Conservation (phyloP, 352 stramenopile species). For the Globisporangium orthogonon region DNA sequence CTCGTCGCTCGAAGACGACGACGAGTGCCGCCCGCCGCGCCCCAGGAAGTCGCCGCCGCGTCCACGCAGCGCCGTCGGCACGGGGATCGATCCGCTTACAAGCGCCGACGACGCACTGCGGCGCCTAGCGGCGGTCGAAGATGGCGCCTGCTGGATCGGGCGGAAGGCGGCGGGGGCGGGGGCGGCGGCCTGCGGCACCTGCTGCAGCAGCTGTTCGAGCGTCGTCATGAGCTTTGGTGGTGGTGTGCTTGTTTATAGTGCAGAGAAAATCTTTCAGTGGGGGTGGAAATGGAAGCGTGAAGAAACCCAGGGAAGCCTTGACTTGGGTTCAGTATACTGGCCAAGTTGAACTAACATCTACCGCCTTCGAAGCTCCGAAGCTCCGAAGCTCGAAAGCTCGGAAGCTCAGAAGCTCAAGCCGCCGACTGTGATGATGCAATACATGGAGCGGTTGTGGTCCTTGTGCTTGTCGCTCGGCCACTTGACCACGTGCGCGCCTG, state of each 20-base stretch:
- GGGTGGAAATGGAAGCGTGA: not conserved
- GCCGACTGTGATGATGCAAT: slow-evolving; percentile 86
- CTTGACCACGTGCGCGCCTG: slow-evolving; percentile 78
- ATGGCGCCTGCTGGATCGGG: not conserved
- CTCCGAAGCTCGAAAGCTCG: slow-evolving; percentile 10
- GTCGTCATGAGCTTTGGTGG: slow-evolving; percentile 7
- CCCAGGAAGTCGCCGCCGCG: slow-evolving; percentile 11
- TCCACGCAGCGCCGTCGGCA: slow-evolving; percentile 9
- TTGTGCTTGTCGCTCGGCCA: slow-evolving; percentile 89
- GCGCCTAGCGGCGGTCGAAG: not conserved
- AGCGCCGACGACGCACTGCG: slow-evolving; percentile 5
- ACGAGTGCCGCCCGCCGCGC: slow-evolving; percentile 13
- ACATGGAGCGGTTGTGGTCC: slow-evolving; percentile 87
- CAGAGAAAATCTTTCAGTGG: not conserved
- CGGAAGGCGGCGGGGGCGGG: not conserved
- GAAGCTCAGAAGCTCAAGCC: slow-evolving; percentile 66
- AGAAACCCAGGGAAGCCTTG: not conserved
- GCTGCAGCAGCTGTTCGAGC: slow-evolving; percentile 15
- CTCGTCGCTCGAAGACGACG: slow-evolving; percentile 13
- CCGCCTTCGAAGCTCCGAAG: slow-evolving; percentile 33
- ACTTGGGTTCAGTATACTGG: not conserved
- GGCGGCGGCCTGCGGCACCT: not conserved
- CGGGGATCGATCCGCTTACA: slow-evolving; percentile 14
- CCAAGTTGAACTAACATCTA: not conserved
- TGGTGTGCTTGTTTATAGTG: not conserved